Percentiles rank a stretch among this genome's conserved stretches.
These are phyloP conservation scores for Leccinum griseonigrum DNA, from an alignment of 1,284 basidiomycete species.

Conservation along the genomic window DNA sequence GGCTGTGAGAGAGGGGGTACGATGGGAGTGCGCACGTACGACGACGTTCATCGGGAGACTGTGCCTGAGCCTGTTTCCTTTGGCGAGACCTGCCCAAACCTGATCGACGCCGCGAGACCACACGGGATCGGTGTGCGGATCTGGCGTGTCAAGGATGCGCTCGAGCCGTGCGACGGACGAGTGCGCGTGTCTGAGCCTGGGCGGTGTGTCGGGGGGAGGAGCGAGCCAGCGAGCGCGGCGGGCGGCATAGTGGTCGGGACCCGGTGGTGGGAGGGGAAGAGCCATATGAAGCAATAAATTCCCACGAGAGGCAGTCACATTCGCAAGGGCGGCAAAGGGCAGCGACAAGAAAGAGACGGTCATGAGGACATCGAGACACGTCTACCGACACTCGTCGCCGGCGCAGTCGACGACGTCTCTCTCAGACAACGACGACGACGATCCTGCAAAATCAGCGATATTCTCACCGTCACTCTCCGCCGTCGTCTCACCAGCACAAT, in stretches of 20 bases:
- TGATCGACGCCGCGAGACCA: conserved; percentile 59
- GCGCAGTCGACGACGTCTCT: conserved; percentile 51
- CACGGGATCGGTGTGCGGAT: conserved; percentile 46
- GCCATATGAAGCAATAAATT: conserved; percentile 28
- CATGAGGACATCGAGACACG: conserved; percentile 37
- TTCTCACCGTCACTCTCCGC: conserved; percentile 43
- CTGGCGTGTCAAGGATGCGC: conserved; percentile 46
- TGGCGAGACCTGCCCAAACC: conserved; percentile 60
- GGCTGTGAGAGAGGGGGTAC: conserved; percentile 11
- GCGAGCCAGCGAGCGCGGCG: conserved; percentile 62
- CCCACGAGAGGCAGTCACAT: conserved; percentile 13
- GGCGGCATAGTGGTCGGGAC: conserved; percentile 58
- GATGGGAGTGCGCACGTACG: conserved; percentile 42
- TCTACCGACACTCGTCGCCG: conserved; percentile 60
- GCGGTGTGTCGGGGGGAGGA: conserved; percentile 16
- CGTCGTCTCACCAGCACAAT: conserved; percentile 60
- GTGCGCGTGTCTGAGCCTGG: conserved; percentile 28
- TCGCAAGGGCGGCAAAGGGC: not conserved
- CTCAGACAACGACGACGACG: conserved; percentile 68
- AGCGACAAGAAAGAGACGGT: not conserved
- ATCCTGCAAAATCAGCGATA: conserved; percentile 50
- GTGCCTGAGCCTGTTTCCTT: conserved; percentile 55
- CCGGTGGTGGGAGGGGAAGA: conserved; percentile 51
- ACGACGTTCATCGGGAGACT: conserved; percentile 58
- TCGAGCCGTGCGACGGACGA: conserved; percentile 51